A percentile compares a stretch with the other conserved stretches of the same genome.
phyloP scores from a whole-genome alignment of 2,329 filamentous ascomycete species.

The Salinomyces thailandicus region DNA sequence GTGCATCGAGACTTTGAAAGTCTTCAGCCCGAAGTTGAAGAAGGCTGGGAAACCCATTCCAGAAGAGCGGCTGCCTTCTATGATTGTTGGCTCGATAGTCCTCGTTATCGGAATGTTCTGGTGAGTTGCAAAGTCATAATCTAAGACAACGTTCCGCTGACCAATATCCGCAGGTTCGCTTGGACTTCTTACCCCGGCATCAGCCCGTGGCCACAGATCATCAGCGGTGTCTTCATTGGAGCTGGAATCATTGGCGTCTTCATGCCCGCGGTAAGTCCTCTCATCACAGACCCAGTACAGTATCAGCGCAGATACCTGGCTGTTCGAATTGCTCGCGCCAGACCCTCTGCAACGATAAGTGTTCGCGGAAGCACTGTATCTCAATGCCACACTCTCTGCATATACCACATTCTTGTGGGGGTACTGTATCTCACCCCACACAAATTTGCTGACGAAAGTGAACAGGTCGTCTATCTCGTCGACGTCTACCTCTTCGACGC shows the following conservation, averaged over 20 bases:
- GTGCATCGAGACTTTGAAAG: slow-evolving; percentile 9
- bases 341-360: too few species aligned
- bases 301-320: too few species aligned
- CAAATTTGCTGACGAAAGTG: too few species aligned
- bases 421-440: background rate
- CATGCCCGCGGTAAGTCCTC: slow-evolving; percentile 33
- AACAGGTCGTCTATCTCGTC: slow-evolving; percentile 34
- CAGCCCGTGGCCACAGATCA: slow-evolving; percentile 31
- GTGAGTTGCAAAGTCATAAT: too few species aligned
- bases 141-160: too few species aligned
- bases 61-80: slow-evolving; percentile 37
- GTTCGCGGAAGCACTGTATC: too few species aligned
- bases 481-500: slow-evolving; percentile 33
- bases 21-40: slow-evolving; percentile 12
- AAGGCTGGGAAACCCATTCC: slow-evolving; percentile 12
- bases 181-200: slow-evolving; percentile 40
- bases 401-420: slow-evolving; percentile 37
- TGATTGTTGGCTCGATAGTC: slow-evolving; percentile 43
- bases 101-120: slow-evolving; percentile 40
- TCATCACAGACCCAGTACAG: too few species aligned
- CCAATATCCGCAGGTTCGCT: slow-evolving; percentile 41
- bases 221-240: slow-evolving; percentile 34
- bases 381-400: too few species aligned
- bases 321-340: too few species aligned
- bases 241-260: slow-evolving; percentile 36